Evolutionary conservation across 1,284 basidiomycete genomes (phyloP), one percentile per base, ranked within the genome.

Genomic region (Entoloma clypeatum): DNA sequence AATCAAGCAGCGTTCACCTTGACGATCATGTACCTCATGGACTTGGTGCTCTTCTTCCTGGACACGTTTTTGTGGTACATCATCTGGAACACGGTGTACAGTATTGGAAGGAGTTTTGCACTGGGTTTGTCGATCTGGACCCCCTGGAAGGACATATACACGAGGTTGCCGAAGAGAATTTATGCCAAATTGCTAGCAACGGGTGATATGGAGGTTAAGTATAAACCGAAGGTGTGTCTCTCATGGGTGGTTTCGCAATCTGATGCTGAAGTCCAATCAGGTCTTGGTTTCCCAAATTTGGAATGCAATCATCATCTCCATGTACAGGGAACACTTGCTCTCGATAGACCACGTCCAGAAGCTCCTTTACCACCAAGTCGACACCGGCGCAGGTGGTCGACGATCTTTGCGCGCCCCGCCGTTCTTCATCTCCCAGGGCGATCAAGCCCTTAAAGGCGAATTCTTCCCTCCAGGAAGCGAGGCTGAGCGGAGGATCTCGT

Each of bases 291-390:
- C 92, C 16, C 93, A 97, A 66, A 91, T 96, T 46, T 96, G 93
- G 93, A 97, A 97, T 61, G 92, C 93, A 26, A 83, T 97, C 66
- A 95, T 97, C 67, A 96, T 97, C 52, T 96, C 92, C n/a, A 97
- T 97, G 93, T 97, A 96, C 65, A 85, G 93, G 57, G 93, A 96
- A 63, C 93, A 96, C 62, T 62, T 96, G n/a, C 70, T 96, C 27
- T 95, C 92, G 36, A 95, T 95, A 60, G 91, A 94, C 52, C 92
- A 96, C 59, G 92, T 96, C 24, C 92, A 95, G 67, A 92, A 92
- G 58, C 68, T 96, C 6, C 76, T 96, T 5, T 96, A 97, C 58
- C 94, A 96, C 61, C 93, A 96, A 63, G 87, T 96, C 24, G 89
- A 93, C 48, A 82, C 82, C 11, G 77, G 75, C 24, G 79, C 82